These are phyloP conservation scores for Talaromyces amestolkiae DNA, from an alignment of 2,329 filamentous ascomycete species.

Conservation along the genomic window DNA sequence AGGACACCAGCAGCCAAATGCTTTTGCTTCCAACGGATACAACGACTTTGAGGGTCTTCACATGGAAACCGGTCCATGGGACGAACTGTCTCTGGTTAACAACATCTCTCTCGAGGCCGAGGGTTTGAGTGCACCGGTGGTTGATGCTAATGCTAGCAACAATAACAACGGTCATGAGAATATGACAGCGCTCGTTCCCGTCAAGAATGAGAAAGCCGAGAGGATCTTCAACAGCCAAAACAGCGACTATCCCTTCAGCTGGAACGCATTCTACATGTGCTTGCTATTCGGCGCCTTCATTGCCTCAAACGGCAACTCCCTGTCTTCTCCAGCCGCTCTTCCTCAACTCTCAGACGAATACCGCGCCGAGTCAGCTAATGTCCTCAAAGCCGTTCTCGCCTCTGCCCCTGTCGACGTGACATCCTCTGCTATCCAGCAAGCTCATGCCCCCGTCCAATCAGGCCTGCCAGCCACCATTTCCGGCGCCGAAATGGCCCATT, in stretches of 20 bases:
- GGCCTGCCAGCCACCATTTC: conserved; percentile 36
- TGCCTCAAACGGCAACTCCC: conserved; percentile 74
- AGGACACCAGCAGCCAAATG: conserved; percentile 42
- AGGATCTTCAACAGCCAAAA: conserved; percentile 45
- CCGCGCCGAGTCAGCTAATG: conserved; percentile 48
- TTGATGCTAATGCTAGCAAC: conserved; percentile 23
- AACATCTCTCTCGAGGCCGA: conserved; percentile 50
- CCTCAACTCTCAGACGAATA: conserved; percentile 48
- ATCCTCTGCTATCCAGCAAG: conserved; percentile 51
- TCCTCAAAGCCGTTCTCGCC: conserved; percentile 47
- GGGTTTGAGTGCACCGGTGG: conserved; percentile 31
- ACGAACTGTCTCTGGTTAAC: conserved; percentile 74
- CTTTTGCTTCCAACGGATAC: conserved; percentile 65
- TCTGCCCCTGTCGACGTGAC: conserved; percentile 42
- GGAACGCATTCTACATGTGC: conserved; percentile 81
- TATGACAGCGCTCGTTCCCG: conserved; percentile 41
- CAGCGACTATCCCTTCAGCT: conserved; percentile 66
- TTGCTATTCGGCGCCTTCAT: conserved; percentile 96
- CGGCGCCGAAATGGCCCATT: conserved; percentile 40
- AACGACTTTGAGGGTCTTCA: conserved; percentile 79
- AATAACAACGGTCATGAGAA: conserved; percentile 25
- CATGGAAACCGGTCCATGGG: conserved; percentile 76
- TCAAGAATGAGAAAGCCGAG: conserved; percentile 41
- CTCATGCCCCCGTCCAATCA: conserved; percentile 28
- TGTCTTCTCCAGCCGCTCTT: conserved; percentile 54